These are phyloP conservation scores for Limonium bicolor DNA, from an alignment of 148 eudicot species.

Conservation along the genomic window DNA sequence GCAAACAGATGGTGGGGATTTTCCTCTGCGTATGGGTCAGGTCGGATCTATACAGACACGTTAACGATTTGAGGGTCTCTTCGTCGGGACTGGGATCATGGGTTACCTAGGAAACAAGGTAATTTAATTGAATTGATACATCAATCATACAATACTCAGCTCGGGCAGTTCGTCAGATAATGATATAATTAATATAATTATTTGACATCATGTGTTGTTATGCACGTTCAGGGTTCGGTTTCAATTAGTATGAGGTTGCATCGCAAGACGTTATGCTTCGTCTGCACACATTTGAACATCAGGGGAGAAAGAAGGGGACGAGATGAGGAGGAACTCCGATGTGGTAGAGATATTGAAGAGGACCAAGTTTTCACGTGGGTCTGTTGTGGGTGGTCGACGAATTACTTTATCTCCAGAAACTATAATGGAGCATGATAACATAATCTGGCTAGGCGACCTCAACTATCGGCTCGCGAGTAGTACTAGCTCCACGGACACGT, in stretches of 20 bases:
- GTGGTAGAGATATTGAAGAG: constrained; percentile 42
- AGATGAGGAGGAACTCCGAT: constrained; percentile 37
- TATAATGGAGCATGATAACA: constrained; percentile 49
- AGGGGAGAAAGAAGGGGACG: constrained; percentile 57
- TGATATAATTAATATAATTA: no score
- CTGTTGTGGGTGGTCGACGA: constrained; percentile 6
- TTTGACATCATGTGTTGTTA: constrained; percentile 51
- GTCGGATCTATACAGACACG: constrained; percentile 3
- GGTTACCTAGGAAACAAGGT: constrained; percentile 23
- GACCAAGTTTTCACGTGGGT: constrained; percentile 34
- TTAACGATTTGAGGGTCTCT: constrained; percentile 11
- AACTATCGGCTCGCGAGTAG: constrained; percentile 37
- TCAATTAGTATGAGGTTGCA: constrained; percentile 56
- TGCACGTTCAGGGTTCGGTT: constrained; percentile 48
- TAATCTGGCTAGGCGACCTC: constrained; percentile 67
- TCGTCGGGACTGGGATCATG: constrained; percentile 22
- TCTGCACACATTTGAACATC: constrained; percentile 65
- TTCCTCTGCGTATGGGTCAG: constrained; percentile 16
- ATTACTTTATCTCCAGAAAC: constrained; percentile 17
- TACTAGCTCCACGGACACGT: constrained; percentile 14
- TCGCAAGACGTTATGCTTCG: constrained; percentile 44
- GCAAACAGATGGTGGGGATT: constrained; percentile 23
- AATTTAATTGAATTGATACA: no score
- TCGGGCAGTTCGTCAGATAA: no score
- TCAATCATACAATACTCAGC: no score